These are phyloP conservation scores for Daphne laureola DNA, from an alignment of 441 rosid species.

Conservation along the genomic window DNA sequence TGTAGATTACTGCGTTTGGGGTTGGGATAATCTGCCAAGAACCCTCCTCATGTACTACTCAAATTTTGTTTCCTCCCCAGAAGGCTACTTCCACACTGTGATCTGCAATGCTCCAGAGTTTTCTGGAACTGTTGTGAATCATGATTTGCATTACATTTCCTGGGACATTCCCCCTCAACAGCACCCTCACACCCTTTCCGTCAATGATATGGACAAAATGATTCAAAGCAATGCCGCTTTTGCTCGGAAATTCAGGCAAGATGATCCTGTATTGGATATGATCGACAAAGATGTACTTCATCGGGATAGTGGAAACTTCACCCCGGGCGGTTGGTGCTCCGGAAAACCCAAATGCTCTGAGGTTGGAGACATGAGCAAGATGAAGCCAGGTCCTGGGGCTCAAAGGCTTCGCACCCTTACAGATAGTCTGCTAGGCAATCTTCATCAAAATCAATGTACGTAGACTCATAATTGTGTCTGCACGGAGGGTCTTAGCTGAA, in stretches of 20 bases:
- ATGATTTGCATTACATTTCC: slow-evolving; percentile 83
- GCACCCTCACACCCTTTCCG: slow-evolving; percentile 69
- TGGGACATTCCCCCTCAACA: slow-evolving; percentile 92
- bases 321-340: slow-evolving; percentile 94
- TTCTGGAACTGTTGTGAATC: slow-evolving; percentile 57
- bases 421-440: slow-evolving; percentile 40
- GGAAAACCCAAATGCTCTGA: slow-evolving; percentile 56
- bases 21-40: slow-evolving; percentile 95
- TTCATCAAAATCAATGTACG: slow-evolving; percentile 62
- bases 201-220: slow-evolving; percentile 59
- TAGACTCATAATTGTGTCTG: slow-evolving; percentile 23
- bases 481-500: no score
- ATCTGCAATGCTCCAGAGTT: slow-evolving; percentile 86
- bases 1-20: slow-evolving; percentile 86
- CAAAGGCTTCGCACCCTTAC: slow-evolving; percentile 52
- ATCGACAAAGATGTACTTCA: slow-evolving; percentile 63
- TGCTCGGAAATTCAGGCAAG: slow-evolving; percentile 64
- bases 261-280: slow-evolving; percentile 47
- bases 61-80: slow-evolving; percentile 92
- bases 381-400: slow-evolving; percentile 76
- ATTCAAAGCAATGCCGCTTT: slow-evolving; percentile 71
- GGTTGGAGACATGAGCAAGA: slow-evolving; percentile 52
- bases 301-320: slow-evolving; percentile 46
- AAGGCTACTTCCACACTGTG: slow-evolving; percentile 94
- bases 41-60: slow-evolving; percentile 84